Base-by-base conservation (phyloP, 2,329 filamentous ascomycete species). In the Aureobasidium namibiae region DNA sequence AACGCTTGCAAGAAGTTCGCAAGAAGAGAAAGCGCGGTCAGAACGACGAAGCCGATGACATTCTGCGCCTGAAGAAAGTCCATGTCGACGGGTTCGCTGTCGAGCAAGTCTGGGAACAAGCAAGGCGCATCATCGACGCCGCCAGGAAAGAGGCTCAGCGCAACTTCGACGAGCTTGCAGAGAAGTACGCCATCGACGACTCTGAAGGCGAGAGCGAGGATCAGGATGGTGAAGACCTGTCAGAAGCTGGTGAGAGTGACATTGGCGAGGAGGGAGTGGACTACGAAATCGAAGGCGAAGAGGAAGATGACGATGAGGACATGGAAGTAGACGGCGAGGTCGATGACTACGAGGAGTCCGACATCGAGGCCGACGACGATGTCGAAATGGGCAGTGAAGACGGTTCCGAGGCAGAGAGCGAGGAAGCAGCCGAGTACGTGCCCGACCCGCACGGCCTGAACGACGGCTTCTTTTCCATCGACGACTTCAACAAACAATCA, bases 391-490 rank as follows among this genome's bases (percentile, higher is more conserved):
- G 46, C 21, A 53, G 61, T 26, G 70, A 69, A 9, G 68, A 63
- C n/a, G 69, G 66, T 1, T 71, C 73, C 9, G 78, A 80, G 0
- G 79, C 80, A 2, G 78, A 76, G 1, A 74, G 74, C 11, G 75
- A 79, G 3, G 79, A 80, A 4, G 72, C 75, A 1, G 80, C 81
- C 50, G 81, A 82, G 39, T 86, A 87, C 61, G 76, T 84, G 9
- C 79, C 86, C 65, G 91, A 97, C 68, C 85, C 85, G 4, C 81
- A 94, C 68, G 90, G 91, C 7, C 82, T 99, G 33, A 97, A 99
- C 68, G 94, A 99, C 69, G 92, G 91, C 5, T 99, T 99, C 76
- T 99, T 99, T 76, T 95, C 90, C 16, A 92, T 99, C 67, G 92
- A 97, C 67, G 86, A 95, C 61, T 99, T 99, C 81, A 99, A 99